A percentile compares a stretch with the other conserved stretches of the same genome.
phyloP scores from a whole-genome alignment of 176 grass and related monocot species.

The Triticum aestivum region DNA sequence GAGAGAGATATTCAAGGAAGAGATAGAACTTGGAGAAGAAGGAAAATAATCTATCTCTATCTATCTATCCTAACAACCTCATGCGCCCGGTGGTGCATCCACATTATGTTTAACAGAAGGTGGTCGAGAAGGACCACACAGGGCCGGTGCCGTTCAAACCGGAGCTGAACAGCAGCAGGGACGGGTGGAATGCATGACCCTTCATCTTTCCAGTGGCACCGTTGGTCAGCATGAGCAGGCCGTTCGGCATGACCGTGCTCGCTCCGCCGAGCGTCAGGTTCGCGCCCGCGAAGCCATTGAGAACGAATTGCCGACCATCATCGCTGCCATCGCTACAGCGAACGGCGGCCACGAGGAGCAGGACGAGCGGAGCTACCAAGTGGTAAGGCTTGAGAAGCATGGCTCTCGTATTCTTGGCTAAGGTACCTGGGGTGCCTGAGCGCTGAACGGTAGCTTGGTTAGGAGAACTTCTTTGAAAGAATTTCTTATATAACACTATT shows the following conservation, averaged over 20 bases:
- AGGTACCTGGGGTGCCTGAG: too few species aligned
- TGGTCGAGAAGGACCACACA: background rate
- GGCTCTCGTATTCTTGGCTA: background rate
- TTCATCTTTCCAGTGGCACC: conserved; percentile 9
- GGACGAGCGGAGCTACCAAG: background rate
- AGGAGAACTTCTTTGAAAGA: too few species aligned
- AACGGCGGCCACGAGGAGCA: background rate
- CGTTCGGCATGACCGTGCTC: conserved; percentile 14
- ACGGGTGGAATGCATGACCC: conserved; percentile 40
- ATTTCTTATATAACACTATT: too few species aligned
- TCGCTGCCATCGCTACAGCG: too few species aligned
- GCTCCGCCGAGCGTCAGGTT: conserved; percentile 24
- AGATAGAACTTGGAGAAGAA: too few species aligned
- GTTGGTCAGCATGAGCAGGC: conserved; percentile 43
- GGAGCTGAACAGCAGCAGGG: background rate
- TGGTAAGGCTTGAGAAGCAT: conserved; percentile 3
- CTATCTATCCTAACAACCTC: too few species aligned
- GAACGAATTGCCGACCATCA: background rate
- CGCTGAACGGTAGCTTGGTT: too few species aligned
- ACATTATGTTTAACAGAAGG: too few species aligned
- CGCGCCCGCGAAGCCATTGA: conserved; percentile 34
- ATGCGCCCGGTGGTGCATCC: too few species aligned
- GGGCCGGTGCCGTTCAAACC: background rate
- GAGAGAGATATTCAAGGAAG: too few species aligned
- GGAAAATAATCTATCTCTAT: too few species aligned